Evolutionary conservation across 441 rosid genomes (phyloP), one percentile per base, ranked within the genome.

Genomic region (Pelargonium cotyledonis): DNA sequence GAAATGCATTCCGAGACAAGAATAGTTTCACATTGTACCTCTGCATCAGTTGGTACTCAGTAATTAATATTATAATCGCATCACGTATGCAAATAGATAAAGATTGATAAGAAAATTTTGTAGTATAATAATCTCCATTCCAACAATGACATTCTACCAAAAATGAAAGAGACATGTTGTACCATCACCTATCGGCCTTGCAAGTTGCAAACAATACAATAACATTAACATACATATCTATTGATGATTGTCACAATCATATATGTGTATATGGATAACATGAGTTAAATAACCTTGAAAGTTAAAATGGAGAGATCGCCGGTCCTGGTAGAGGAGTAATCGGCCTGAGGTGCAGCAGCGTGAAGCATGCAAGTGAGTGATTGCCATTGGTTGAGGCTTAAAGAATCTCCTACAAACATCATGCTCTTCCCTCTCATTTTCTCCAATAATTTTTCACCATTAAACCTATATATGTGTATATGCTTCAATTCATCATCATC

Each of bases 1-100:
- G 77, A 75, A 89, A 89, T 21, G 91, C 89, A 63, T 89, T 86
- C 16, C 92, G 87, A 4, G 80, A 84, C 64, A 89, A 83, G 85
- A 77, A 81, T 10, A 92, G 55, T 18, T 73, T 72, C 1, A 77
- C 74, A 46, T 83, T 57, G 73, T 80, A 85, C 19, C 55, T 80
- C 97, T 91, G 75, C 75, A 68, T 40, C 23, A 21, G 23, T 21
- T 21, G 23, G 23, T 21, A 21, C 23, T 21, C 23, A 21, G 23
- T 60, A 0, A 9, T 41, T 9, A 44, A 66, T 26, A 26, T 26
- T 26, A 1, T 26, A 26, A 26, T 26, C 31, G 3, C 31, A 26
- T 26, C 31, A 26, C 3, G 3, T 1, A 26, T 26, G 31, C 31
- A 26, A 26, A 26, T 26, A 26, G 3, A 26, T 26, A 26, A 26